Evolutionary conservation across 2,329 filamentous ascomycete genomes (phyloP).

Genomic region (Venturia asperata): DNA sequence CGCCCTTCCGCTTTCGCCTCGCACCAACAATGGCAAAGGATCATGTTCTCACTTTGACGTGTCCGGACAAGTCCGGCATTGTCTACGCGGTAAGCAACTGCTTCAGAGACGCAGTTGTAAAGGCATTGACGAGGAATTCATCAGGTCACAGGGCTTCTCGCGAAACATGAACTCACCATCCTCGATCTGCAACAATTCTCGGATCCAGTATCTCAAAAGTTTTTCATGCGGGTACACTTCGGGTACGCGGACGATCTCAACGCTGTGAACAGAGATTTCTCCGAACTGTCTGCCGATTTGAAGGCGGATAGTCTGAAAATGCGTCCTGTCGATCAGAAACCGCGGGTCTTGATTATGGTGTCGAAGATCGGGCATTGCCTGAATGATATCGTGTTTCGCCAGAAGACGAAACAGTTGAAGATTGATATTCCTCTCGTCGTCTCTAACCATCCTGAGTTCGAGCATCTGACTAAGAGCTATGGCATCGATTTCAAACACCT

Average conservation of each 20-base stretch:
- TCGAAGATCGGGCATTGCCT: slow-evolving; percentile 83
- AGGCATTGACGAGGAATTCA: background rate
- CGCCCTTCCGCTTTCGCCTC: background rate
- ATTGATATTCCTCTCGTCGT: slow-evolving; percentile 73
- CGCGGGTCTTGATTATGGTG: slow-evolving; percentile 77
- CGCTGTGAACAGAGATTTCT: slow-evolving; percentile 43
- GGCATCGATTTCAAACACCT: slow-evolving; percentile 74
- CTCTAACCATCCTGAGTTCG: slow-evolving; percentile 81
- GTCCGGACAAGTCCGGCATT: slow-evolving; percentile 77
- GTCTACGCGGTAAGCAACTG: slow-evolving; percentile 52
- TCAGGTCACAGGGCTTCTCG: slow-evolving; percentile 67
- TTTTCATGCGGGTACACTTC: slow-evolving; percentile 58
- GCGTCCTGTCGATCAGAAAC: slow-evolving; percentile 60
- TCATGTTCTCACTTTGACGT: slow-evolving; percentile 73
- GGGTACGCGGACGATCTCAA: slow-evolving; percentile 26
- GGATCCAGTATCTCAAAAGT: slow-evolving; percentile 64
- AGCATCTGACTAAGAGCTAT: slow-evolving; percentile 80
- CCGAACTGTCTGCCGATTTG: slow-evolving; percentile 55
- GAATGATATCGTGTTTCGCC: slow-evolving; percentile 75
- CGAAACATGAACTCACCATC: slow-evolving; percentile 68
- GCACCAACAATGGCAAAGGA: slow-evolving; percentile 31
- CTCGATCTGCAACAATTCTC: slow-evolving; percentile 80
- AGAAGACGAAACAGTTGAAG: slow-evolving; percentile 64
- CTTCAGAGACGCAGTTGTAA: background rate
- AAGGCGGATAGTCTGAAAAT: slow-evolving; percentile 62